Percentiles rank a stretch among this genome's conserved stretches.
Evolutionary conservation across 1,139 yeast genomes (phyloP).

Genomic region (Magnusiomyces fungicola): DNA sequence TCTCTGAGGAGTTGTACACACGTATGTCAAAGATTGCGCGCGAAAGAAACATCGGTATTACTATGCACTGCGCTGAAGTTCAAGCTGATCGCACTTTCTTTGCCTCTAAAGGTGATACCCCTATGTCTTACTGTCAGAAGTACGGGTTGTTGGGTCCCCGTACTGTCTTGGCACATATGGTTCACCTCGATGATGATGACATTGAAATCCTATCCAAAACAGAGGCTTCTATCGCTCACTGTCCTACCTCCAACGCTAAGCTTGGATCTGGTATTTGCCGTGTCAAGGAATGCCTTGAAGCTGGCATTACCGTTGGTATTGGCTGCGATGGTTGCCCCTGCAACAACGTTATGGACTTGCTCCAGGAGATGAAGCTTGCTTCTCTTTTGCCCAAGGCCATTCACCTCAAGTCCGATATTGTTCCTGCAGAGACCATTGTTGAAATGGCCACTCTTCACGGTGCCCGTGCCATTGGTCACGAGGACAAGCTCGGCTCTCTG

Average conservation of each 20-base stretch:
- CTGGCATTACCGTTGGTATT: conserved; percentile 25
- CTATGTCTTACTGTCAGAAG: conserved; percentile 24
- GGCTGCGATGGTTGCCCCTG: conserved; percentile 28
- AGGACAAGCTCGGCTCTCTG: conserved; percentile 21
- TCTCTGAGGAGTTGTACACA: conserved; percentile 14
- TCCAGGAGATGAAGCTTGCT: conserved; percentile 28
- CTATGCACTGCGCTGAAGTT: conserved; percentile 27
- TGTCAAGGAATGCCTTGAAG: conserved; percentile 26
- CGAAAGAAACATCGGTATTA: conserved; percentile 22
- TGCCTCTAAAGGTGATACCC: conserved; percentile 24
- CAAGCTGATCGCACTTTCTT: conserved; percentile 25
- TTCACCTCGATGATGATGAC: conserved; percentile 27
- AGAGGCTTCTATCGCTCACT: conserved; percentile 27
- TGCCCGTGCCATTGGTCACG: conserved; percentile 19
- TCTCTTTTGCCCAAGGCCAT: conserved; percentile 28
- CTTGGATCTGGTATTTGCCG: conserved; percentile 28
- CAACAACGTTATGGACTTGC: conserved; percentile 25
- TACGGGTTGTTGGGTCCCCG: conserved; percentile 24
- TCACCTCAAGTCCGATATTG: conserved; percentile 22
- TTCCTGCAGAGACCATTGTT: conserved; percentile 27
- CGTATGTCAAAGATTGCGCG: conserved; percentile 19
- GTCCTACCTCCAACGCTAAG: conserved; percentile 31
- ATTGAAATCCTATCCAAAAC: conserved; percentile 23
- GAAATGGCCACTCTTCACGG: conserved; percentile 27
- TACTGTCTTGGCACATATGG: conserved; percentile 22